These are phyloP conservation scores for Peronospora farinosa DNA, from an alignment of 352 stramenopile genomes.

Conservation along the genomic window DNA sequence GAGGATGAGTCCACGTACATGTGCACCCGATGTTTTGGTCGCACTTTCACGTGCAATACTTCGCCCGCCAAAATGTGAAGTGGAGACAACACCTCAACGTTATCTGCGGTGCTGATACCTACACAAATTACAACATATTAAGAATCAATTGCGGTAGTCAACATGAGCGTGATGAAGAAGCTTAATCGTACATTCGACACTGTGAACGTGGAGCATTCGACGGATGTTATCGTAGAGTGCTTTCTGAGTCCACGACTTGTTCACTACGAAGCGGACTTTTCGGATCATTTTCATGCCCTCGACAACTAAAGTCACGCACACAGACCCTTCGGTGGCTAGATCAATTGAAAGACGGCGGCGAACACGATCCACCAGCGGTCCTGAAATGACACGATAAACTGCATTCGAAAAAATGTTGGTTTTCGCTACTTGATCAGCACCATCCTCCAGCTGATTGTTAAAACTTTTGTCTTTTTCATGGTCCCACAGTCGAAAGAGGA, in stretches of 20 bases:
- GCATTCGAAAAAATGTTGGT: constrained; percentile 77
- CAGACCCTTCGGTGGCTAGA: constrained; percentile 63
- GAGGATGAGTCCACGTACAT: constrained; percentile 25
- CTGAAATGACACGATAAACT: constrained; percentile 79
- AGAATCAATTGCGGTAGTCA: constrained; percentile 9
- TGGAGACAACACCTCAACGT: constrained; percentile 59
- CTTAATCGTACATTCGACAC: constrained; percentile 42
- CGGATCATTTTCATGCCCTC: constrained; percentile 51
- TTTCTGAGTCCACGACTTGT: constrained; percentile 58
- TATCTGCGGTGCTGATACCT: constrained; percentile 52
- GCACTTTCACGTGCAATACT: constrained; percentile 59
- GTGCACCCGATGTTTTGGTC: constrained; percentile 41
- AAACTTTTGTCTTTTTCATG: constrained; percentile 18
- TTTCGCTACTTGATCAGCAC: constrained; percentile 24
- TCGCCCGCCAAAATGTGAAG: constrained; percentile 71
- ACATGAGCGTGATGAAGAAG: background rate
- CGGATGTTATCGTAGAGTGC: constrained; percentile 52
- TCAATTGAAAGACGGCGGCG: constrained; percentile 71
- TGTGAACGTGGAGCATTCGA: constrained; percentile 69
- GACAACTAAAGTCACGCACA: constrained; percentile 62
- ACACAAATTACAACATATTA: constrained; percentile 11
- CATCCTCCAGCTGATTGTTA: constrained; percentile 14
- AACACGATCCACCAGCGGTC: constrained; percentile 69
- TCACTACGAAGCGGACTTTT: constrained; percentile 71
- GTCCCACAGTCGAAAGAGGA: constrained; percentile 38